Conservation (phyloP, 768 basidiomycete genomes). For the Kwoniella pini region DNA sequence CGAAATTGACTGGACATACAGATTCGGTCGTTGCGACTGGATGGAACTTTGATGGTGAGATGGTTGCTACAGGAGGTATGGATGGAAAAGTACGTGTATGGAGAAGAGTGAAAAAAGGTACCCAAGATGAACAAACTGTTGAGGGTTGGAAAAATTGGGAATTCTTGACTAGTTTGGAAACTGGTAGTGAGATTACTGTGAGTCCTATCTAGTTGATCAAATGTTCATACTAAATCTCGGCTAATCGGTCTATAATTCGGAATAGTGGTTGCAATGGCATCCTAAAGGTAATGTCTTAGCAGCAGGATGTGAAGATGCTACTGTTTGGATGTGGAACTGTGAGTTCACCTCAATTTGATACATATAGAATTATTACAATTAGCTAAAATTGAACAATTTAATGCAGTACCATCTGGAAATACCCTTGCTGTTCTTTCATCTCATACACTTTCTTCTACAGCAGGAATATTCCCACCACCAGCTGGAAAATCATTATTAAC, state of each 20-base stretch:
- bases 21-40: constrained; percentile 80
- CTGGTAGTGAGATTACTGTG: constrained; percentile 94
- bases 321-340: constrained; percentile 98
- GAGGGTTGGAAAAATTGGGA: constrained; percentile 80
- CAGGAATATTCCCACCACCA: constrained; percentile 81
- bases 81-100: constrained; percentile 92
- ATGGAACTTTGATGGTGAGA: constrained; percentile 86
- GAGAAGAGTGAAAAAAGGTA: constrained; percentile 65
- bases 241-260: no score
- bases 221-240: not conserved
- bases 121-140: constrained; percentile 53
- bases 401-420: constrained; percentile 85
- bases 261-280: constrained; percentile 94
- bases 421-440: constrained; percentile 96
- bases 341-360: constrained; percentile 55
- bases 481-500: constrained; percentile 91
- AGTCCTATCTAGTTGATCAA: constrained; percentile 40
- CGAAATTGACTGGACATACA: constrained; percentile 82
- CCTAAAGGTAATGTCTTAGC: constrained; percentile 85
- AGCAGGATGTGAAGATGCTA: constrained; percentile 88
- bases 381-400: no score
- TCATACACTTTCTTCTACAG: constrained; percentile 78
- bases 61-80: constrained; percentile 96
- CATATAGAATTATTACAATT: no score
- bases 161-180: constrained; percentile 87